Conservation (phyloP, 2,329 filamentous ascomycete genomes). For the Trichothecium sympodiale region DNA sequence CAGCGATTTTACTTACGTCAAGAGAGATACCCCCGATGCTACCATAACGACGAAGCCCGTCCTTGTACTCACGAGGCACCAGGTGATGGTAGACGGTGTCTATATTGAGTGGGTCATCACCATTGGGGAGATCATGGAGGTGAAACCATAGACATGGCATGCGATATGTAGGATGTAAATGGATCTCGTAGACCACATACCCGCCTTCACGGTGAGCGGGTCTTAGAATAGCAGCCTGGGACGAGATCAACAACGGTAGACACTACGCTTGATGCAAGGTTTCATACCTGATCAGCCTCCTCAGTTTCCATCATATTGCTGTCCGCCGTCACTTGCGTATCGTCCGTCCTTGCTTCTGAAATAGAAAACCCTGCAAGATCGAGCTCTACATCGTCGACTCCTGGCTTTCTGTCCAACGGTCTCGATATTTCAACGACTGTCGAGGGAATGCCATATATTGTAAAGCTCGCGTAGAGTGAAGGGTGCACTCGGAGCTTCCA, state of each 20-base stretch:
- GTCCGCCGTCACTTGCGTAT: slow-evolving; percentile 21
- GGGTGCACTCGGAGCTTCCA: slow-evolving; percentile 45
- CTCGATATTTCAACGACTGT: slow-evolving; percentile 48
- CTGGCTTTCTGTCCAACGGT: slow-evolving; percentile 32
- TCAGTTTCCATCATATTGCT: slow-evolving; percentile 38
- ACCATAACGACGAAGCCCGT: slow-evolving; percentile 47
- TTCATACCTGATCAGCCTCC: slow-evolving; percentile 37
- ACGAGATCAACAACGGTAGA: no score
- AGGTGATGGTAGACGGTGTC: slow-evolving; percentile 61
- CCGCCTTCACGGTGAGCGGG: slow-evolving; percentile 21
- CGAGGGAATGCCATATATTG: slow-evolving; percentile 28
- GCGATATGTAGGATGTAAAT: slow-evolving; percentile 64
- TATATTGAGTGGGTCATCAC: slow-evolving; percentile 47
- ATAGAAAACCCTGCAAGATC: slow-evolving; percentile 36
- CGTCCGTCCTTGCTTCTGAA: slow-evolving; percentile 9
- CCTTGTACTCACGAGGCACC: slow-evolving; percentile 55
- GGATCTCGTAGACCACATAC: slow-evolving; percentile 60
- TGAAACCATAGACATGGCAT: slow-evolving; percentile 69
- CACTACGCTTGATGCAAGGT: no score
- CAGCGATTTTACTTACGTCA: slow-evolving; percentile 47
- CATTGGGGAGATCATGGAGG: slow-evolving; percentile 44
- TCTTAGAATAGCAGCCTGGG: slow-evolving; percentile 29
- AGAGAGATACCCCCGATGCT: slow-evolving; percentile 64
- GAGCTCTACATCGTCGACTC: slow-evolving; percentile 33
- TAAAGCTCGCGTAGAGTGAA: slow-evolving; percentile 35